Conservation (phyloP, 768 basidiomycete genomes). For the Mycena pura region DNA sequence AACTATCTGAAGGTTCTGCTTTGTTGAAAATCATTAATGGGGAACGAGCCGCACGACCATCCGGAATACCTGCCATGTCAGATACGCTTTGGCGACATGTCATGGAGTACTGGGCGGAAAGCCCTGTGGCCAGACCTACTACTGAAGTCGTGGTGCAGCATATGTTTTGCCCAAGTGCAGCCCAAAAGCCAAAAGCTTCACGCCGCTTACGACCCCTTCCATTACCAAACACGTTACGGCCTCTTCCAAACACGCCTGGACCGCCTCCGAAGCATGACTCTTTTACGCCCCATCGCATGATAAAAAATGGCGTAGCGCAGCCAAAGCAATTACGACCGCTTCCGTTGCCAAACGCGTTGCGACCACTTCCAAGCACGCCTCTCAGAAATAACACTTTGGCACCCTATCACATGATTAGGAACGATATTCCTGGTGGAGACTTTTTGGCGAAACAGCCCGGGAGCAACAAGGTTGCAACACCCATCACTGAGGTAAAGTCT, state of each 20-base stretch:
- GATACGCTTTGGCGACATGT: not conserved
- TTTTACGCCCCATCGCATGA: conserved; percentile 7
- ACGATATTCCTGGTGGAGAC: not conserved
- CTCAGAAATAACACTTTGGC: conserved; percentile 1
- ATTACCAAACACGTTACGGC: conserved; percentile 7
- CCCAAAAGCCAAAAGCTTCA: not conserved
- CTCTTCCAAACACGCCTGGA: conserved; percentile 6
- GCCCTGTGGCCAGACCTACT: not conserved
- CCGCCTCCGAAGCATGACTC: conserved; percentile 1
- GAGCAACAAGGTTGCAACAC: conserved; percentile 1
- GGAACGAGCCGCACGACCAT: conserved; percentile 4
- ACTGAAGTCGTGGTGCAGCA: not conserved
- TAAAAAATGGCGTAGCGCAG: conserved; percentile 2
- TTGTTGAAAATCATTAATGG: conserved; percentile 11
- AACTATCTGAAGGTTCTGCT: conserved; percentile 10
- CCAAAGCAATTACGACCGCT: conserved; percentile 2
- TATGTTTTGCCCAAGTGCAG: not conserved
- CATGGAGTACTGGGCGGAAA: not conserved
- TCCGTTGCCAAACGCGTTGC: conserved; percentile 1
- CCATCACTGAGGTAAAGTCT: conserved; percentile 5
- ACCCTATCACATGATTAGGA: not conserved
- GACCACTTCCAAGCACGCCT: conserved; percentile 8
- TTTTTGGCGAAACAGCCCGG: conserved; percentile 9
- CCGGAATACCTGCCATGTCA: not conserved
- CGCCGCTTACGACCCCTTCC: conserved; percentile 7